phyloP scores from a whole-genome alignment of 2,329 filamentous ascomycete genomes.

The Cylindrodendrum hubeiense region DNA sequence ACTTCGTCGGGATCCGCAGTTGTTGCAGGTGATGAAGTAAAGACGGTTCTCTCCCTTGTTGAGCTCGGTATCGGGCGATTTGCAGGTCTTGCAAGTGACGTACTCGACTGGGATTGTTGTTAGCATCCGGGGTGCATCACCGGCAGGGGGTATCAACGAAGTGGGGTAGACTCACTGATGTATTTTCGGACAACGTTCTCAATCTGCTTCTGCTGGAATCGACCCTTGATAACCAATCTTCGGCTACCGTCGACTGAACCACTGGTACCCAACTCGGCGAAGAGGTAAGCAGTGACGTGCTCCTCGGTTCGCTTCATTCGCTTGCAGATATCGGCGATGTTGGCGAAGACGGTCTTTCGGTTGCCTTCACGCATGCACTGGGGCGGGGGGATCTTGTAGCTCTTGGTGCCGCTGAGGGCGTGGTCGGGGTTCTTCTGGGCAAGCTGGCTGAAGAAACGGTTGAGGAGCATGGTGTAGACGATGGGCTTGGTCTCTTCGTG shows the following conservation, averaged over 20 bases:
- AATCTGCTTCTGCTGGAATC: constrained; percentile 99
- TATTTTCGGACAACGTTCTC: constrained; percentile 97
- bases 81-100: constrained; percentile 98
- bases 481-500: constrained; percentile 84
- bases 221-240: constrained; percentile 97
- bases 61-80: constrained; percentile 93
- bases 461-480: constrained; percentile 86
- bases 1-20: constrained; percentile 83
- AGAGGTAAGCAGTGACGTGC: constrained; percentile 96
- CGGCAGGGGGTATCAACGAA: background rate
- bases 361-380: constrained; percentile 99
- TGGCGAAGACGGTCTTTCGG: constrained; percentile 99
- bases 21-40: constrained; percentile 97
- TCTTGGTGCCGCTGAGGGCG: constrained; percentile 87
- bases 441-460: constrained; percentile 94
- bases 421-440: constrained; percentile 98
- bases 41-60: constrained; percentile 99
- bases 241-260: constrained; percentile 94
- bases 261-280: constrained; percentile 97
- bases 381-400: constrained; percentile 98
- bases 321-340: constrained; percentile 98
- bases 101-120: constrained; percentile 78
- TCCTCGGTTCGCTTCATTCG: constrained; percentile 99
- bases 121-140: constrained; percentile 36
- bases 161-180: constrained; percentile 75